A percentile compares a stretch with the other conserved stretches of the same genome.
phyloP scores from a whole-genome alignment of 2,329 filamentous ascomycete species.

The Pseudofabraea citricarpa region DNA sequence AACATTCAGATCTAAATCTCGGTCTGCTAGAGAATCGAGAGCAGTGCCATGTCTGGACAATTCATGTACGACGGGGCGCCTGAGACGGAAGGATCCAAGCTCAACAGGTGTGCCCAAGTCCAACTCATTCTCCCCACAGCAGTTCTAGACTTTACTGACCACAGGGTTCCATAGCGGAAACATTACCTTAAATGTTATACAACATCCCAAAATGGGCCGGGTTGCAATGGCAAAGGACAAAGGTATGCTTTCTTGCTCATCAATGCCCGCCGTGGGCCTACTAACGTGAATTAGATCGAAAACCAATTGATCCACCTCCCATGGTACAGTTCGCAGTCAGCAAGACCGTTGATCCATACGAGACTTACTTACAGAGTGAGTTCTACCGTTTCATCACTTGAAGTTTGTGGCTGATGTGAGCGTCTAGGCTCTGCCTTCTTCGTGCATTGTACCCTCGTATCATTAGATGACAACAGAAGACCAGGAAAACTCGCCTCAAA shows the following conservation, averaged over 20 bases:
- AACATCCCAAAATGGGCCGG: background rate
- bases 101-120: too few species aligned
- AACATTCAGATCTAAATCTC: too few species aligned
- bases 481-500: constrained; percentile 40
- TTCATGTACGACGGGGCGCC: too few species aligned
- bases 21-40: too few species aligned
- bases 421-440: constrained; percentile 43
- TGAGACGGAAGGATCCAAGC: too few species aligned
- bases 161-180: background rate
- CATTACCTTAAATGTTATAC: background rate
- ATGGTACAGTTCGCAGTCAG: constrained; percentile 64
- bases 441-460: constrained; percentile 39
- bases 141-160: background rate
- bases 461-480: constrained; percentile 36
- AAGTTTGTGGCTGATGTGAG: constrained; percentile 7
- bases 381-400: constrained; percentile 20
- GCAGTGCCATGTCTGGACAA: too few species aligned
- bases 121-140: background rate
- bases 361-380: constrained; percentile 52
- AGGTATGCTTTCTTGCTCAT: background rate
- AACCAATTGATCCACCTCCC: constrained; percentile 53
- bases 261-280: too few species aligned
- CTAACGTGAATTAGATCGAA: too few species aligned
- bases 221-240: constrained; percentile 1
- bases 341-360: constrained; percentile 37